Evolutionary conservation across 352 stramenopile species (phyloP), one percentile per base, ranked within the genome.

Genomic region (Lagenidium sp.): DNA sequence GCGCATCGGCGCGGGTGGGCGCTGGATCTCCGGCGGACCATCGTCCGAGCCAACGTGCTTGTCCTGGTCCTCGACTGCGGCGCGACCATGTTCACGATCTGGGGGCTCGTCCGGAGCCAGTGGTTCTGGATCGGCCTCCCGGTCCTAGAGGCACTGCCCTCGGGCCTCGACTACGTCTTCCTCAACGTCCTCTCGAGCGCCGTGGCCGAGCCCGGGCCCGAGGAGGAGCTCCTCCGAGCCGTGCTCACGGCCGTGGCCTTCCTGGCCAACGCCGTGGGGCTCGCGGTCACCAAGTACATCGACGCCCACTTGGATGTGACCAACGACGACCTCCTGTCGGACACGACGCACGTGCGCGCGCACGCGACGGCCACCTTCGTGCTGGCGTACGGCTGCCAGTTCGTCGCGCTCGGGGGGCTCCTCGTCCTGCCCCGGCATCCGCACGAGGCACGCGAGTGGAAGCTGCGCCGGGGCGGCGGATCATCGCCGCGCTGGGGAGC

Each of bases 61-160:
- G 31, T 68, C 11, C 19, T 85, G 3, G 28, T 55, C 15, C 34
- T 81, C 19, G 72, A 85, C 50, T 64, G 50, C 19, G 50, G 51
- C 6, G 50, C 56, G 2, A 76, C 58, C 8, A 49, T 85, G 37
- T 66, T 80, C 31, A 81, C 72, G 16, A 63, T 80, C 36, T 87
- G 70, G 60, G 38, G 74, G 24, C 32, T 85, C 34, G 57, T 84
- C 11, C 64, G 74, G n/a, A 79, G 48, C 28, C 72, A 84, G 40
- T 84, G 61, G 60, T 63, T 88, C 29, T 85, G 63, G 64, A 68
- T 83, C 37, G 75, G 72, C 19, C 51, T 84, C 30, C 60, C 75
- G 3, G 55, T 82, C 15, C 56, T 83, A 40, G 72, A 82, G 41
- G 53, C 57, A 11, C 62, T 82, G 6, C 72, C 72, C 24, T 71